Percentiles rank a stretch among this genome's conserved stretches.
These are phyloP conservation scores for Hyparrhenia diplandra DNA, from an alignment of 176 grass and related monocot genomes.

Conservation along the genomic window DNA sequence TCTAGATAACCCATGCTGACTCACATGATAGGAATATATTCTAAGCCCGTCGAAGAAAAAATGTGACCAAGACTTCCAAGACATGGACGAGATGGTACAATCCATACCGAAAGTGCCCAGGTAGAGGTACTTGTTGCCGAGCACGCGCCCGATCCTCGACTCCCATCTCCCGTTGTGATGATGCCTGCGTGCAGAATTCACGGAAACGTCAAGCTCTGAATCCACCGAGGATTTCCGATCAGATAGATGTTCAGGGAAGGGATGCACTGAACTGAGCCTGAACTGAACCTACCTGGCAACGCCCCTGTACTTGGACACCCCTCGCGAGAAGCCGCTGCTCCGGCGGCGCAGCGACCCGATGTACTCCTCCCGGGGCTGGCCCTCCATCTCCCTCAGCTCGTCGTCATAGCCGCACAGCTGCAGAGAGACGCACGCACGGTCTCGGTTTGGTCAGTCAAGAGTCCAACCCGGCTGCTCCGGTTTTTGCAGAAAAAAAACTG, in stretches of 20 bases:
- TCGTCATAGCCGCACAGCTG: conserved; percentile 44
- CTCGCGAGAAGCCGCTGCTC: conserved; percentile 72
- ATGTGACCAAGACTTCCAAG: background rate
- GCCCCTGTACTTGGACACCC: conserved; percentile 76
- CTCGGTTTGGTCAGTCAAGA: too few relatives aligned
- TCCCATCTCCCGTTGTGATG: conserved; percentile 66
- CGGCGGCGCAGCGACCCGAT: conserved; percentile 58
- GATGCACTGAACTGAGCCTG: too few relatives aligned
- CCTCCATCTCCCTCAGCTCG: conserved; percentile 57
- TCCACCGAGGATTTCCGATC: background rate
- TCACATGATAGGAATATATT: conserved; percentile 17
- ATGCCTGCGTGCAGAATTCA: conserved; percentile 39
- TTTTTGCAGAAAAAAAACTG: background rate
- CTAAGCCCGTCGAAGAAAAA: background rate
- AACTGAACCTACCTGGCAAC: conserved; percentile 31
- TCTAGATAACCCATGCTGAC: conserved; percentile 17
- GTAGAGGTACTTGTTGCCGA: conserved; percentile 69
- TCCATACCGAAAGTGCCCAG: conserved; percentile 52
- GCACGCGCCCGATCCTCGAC: conserved; percentile 55
- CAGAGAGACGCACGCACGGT: background rate
- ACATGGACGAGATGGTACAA: too few relatives aligned
- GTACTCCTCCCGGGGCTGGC: conserved; percentile 62
- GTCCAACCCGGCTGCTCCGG: too few relatives aligned
- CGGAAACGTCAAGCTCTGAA: background rate
- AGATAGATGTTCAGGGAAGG: too few relatives aligned